phyloP scores from a whole-genome alignment of 768 basidiomycete genomes.

The Boletales sp. region DNA sequence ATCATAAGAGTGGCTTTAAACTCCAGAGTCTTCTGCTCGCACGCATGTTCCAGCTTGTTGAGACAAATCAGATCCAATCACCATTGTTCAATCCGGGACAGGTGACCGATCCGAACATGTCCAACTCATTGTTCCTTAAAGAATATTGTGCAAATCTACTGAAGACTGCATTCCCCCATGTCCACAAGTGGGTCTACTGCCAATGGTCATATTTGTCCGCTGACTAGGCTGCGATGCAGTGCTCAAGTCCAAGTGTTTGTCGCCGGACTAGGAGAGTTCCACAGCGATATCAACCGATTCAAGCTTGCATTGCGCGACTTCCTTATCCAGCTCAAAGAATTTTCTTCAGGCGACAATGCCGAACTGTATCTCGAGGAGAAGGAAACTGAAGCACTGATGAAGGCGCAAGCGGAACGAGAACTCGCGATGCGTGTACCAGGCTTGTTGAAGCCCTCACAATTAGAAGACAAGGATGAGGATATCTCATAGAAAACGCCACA shows the following conservation, averaged over 20 bases:
- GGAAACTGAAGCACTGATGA: slow-evolving; percentile 76
- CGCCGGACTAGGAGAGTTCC: slow-evolving; percentile 61
- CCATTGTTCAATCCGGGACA: slow-evolving; percentile 82
- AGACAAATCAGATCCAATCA: slow-evolving; percentile 71
- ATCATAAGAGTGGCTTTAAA: slow-evolving; percentile 99
- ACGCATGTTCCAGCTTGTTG: slow-evolving; percentile 89
- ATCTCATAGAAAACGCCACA: slow-evolving; percentile 36
- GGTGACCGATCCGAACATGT: slow-evolving; percentile 63
- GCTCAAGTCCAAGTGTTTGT: slow-evolving; percentile 73
- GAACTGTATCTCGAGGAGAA: slow-evolving; percentile 95
- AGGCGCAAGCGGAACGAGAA: slow-evolving; percentile 81
- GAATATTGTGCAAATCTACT: slow-evolving; percentile 86
- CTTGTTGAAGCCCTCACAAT: slow-evolving; percentile 91
- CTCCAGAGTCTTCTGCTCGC: slow-evolving; percentile 90
- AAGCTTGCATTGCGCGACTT: slow-evolving; percentile 94
- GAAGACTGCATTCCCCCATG: slow-evolving; percentile 87
- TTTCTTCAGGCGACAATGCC: slow-evolving; percentile 86
- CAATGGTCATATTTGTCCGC: slow-evolving; percentile 1
- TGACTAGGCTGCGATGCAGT: slow-evolving; percentile 34
- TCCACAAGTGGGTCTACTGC: slow-evolving; percentile 62
- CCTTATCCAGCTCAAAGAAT: slow-evolving; percentile 96
- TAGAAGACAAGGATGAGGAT: slow-evolving; percentile 93
- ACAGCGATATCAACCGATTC: slow-evolving; percentile 84
- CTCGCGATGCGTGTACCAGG: slow-evolving; percentile 95
- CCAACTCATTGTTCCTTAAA: slow-evolving; percentile 77